A percentile compares a stretch with the other conserved stretches of the same genome.
Conservation (phyloP, 2,329 filamentous ascomycete species). For the Sporothrix humicola region DNA sequence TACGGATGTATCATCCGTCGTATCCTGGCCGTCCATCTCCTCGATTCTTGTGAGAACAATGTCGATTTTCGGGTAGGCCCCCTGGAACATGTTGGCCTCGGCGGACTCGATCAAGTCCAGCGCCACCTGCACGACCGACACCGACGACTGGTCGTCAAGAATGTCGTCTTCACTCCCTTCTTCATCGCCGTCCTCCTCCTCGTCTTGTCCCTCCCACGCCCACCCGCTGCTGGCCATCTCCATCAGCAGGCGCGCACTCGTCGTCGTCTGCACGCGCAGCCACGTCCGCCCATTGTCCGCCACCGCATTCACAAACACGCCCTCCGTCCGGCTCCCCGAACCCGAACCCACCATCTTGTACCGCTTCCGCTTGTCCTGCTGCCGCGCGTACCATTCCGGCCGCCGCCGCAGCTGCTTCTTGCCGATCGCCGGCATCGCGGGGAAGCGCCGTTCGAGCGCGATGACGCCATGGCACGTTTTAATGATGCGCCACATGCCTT, state of each 20-base stretch:
- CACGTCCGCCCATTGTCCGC: conserved; percentile 46
- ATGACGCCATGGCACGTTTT: conserved; percentile 43
- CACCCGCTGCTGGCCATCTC: conserved; percentile 46
- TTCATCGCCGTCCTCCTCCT: conserved; percentile 31
- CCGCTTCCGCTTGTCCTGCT: background rate
- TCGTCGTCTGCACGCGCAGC: conserved; percentile 46
- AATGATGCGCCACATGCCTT: conserved; percentile 41
- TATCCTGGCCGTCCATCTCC: conserved; percentile 35
- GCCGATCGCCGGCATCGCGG: background rate
- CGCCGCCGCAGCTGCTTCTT: background rate
- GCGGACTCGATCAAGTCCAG: conserved; percentile 43
- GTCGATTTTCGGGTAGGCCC: conserved; percentile 40
- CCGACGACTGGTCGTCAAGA: conserved; percentile 31
- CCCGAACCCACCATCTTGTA: background rate
- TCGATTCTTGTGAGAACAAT: conserved; percentile 43
- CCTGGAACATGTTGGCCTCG: conserved; percentile 41
- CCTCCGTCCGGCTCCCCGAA: conserved; percentile 27
- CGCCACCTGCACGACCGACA: conserved; percentile 41
- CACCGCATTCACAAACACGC: conserved; percentile 44
- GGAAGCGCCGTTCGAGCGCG: conserved; percentile 43
- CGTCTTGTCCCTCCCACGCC: conserved; percentile 40
- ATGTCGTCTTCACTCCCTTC: conserved; percentile 36
- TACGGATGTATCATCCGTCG: conserved; percentile 39
- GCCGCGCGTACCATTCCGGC: background rate
- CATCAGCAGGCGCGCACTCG: conserved; percentile 42